These are phyloP conservation scores for Daldinia decipiens DNA, from an alignment of 495 filamentous ascomycete genomes.

Conservation along the genomic window DNA sequence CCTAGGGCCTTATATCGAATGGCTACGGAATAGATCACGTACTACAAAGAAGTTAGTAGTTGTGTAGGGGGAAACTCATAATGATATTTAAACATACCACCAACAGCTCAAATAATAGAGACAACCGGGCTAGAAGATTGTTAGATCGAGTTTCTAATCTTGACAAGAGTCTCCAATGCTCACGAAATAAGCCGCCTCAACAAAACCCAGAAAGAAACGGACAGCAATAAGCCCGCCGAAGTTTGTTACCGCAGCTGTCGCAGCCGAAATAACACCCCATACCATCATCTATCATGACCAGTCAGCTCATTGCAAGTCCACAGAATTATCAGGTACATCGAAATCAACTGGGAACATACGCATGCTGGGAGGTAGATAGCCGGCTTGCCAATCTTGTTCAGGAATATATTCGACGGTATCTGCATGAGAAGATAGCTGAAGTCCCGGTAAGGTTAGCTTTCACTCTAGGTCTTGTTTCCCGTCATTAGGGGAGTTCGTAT, in stretches of 20 bases:
- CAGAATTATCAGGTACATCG: background rate
- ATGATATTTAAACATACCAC: conserved; percentile 47
- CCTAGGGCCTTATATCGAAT: too few species aligned
- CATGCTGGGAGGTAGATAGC: conserved; percentile 70
- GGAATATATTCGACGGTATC: conserved; percentile 68
- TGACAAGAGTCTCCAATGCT: conserved; percentile 19
- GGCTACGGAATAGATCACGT: conserved; percentile 29
- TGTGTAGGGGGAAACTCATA: conserved; percentile 36
- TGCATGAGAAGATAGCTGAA: conserved; percentile 66
- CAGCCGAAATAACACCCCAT: conserved; percentile 78
- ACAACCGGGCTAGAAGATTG: conserved; percentile 54
- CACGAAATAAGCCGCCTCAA: conserved; percentile 62
- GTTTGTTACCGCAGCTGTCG: conserved; percentile 68
- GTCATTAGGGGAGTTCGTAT: background rate
- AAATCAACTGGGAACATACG: conserved; percentile 44
- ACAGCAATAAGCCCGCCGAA: conserved; percentile 71
- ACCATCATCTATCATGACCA: conserved; percentile 62
- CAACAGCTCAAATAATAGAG: conserved; percentile 68
- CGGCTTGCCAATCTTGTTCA: conserved; percentile 68
- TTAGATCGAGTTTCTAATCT: conserved; percentile 21
- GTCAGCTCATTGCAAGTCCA: conserved; percentile 53
- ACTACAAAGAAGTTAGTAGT: conserved; percentile 44
- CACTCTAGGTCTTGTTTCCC: background rate
- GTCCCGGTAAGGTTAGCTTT: conserved; percentile 6
- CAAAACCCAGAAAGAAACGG: conserved; percentile 78